Evolutionary conservation across 2,329 filamentous ascomycete genomes (phyloP).

Genomic region (Sporothrix mexicana): DNA sequence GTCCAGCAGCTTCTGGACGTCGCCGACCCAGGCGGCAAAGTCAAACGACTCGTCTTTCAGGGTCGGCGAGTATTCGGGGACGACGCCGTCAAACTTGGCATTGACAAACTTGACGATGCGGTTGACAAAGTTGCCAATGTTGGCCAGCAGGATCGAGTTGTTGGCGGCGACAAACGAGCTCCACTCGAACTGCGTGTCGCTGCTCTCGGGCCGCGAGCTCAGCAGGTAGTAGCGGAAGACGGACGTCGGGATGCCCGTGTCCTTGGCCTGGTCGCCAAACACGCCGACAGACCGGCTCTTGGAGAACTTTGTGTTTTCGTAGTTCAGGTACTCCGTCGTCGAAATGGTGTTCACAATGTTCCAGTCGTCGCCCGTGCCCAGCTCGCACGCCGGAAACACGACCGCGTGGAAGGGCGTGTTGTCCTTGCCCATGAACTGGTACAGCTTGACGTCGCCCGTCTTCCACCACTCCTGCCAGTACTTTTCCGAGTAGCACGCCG

Average conservation of each 20-base stretch:
- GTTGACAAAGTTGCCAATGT: conserved; percentile 77
- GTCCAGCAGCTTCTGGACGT: conserved; percentile 69
- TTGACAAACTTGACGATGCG: conserved; percentile 77
- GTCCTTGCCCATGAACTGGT: conserved; percentile 96
- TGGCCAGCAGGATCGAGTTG: conserved; percentile 85
- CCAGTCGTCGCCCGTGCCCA: conserved; percentile 85
- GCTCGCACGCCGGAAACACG: conserved; percentile 86
- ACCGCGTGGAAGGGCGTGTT: conserved; percentile 81
- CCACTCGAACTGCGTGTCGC: conserved; percentile 68
- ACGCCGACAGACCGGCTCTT: conserved; percentile 90
- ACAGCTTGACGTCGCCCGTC: conserved; percentile 83
- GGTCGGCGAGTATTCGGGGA: conserved; percentile 67
- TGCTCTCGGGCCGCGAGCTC: conserved; percentile 81
- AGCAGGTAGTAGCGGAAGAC: conserved; percentile 96
- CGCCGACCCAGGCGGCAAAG: conserved; percentile 60
- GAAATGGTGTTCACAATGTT: conserved; percentile 88
- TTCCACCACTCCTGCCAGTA: conserved; percentile 93
- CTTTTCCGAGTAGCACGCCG: conserved; percentile 77
- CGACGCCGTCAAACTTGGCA: conserved; percentile 72
- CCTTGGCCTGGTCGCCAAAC: conserved; percentile 86
- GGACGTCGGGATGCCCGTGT: conserved; percentile 81
- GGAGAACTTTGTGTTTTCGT: conserved; percentile 88
- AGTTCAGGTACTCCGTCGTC: conserved; percentile 88
- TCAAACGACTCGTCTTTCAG: conserved; percentile 56
- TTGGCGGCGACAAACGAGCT: conserved; percentile 77